Evolutionary conservation across 2,329 filamentous ascomycete species (phyloP).

Genomic region (Cytospora schulzeri): DNA sequence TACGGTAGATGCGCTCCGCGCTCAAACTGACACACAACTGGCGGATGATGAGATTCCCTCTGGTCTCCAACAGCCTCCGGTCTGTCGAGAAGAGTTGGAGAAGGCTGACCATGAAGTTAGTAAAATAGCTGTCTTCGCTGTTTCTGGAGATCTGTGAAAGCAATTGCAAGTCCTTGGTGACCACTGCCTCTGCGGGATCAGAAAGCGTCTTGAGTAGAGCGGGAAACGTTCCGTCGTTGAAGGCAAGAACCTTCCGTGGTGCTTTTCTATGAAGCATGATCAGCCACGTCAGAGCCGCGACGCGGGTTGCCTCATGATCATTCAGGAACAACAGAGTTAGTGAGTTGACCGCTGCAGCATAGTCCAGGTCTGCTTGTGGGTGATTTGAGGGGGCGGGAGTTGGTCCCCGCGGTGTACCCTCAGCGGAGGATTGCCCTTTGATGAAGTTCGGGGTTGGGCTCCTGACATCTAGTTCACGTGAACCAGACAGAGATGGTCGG

Average conservation of each 20-base stretch:
- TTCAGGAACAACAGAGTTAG: constrained; percentile 93
- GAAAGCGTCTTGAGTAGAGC: constrained; percentile 94
- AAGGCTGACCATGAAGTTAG: constrained; percentile 96
- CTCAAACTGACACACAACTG: constrained; percentile 92
- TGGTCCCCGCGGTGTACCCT: constrained; percentile 45
- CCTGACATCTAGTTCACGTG: constrained; percentile 54
- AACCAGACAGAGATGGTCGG: constrained; percentile 55
- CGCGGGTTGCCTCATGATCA: constrained; percentile 92
- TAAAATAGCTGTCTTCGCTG: constrained; percentile 96
- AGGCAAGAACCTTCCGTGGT: constrained; percentile 87
- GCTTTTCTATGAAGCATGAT: constrained; percentile 98
- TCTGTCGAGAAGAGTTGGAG: constrained; percentile 95
- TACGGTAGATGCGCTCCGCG: constrained; percentile 93
- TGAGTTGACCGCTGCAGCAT: constrained; percentile 90
- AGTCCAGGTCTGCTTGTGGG: constrained; percentile 78
- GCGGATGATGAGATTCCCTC: constrained; percentile 94
- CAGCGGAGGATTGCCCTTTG: constrained; percentile 37
- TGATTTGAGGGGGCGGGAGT: constrained; percentile 45
- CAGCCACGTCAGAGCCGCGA: constrained; percentile 91
- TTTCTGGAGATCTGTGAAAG: constrained; percentile 95
- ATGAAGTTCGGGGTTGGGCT: constrained; percentile 55
- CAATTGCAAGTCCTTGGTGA: constrained; percentile 89
- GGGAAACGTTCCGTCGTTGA: constrained; percentile 96
- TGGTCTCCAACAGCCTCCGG: constrained; percentile 82
- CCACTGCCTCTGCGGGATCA: constrained; percentile 91